Evolutionary conservation across 2,329 filamentous ascomycete genomes (phyloP).

Genomic region (Leptographium radiaticola): DNA sequence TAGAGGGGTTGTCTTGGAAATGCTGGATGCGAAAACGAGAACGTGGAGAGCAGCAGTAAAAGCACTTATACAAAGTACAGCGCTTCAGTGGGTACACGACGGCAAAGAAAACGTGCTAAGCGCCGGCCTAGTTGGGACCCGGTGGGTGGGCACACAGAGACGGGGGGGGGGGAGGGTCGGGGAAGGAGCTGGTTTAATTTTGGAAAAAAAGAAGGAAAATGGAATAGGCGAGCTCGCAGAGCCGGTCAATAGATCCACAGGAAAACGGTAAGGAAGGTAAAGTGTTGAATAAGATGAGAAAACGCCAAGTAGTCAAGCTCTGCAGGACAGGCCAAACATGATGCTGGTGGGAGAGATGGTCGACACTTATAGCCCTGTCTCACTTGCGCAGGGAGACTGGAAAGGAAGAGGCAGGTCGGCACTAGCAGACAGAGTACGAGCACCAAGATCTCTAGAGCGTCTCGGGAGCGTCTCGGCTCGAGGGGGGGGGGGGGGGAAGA

Average conservation of each 20-base stretch:
- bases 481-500: too few relatives aligned
- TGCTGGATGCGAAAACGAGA: neutral
- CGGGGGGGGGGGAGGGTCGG: too few relatives aligned
- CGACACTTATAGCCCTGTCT: neutral
- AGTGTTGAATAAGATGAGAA: neutral
- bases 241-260: neutral
- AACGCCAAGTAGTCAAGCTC: neutral
- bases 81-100: neutral
- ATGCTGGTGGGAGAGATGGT: neutral
- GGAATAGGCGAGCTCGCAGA: neutral
- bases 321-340: neutral
- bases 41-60: neutral
- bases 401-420: neutral
- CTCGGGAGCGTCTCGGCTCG: too few relatives aligned
- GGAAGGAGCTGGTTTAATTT: neutral
- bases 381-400: neutral
- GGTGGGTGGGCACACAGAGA: neutral
- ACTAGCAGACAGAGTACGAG: neutral
- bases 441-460: too few relatives aligned
- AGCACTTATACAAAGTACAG: neutral
- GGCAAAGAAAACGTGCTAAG: slow-evolving; percentile 2
- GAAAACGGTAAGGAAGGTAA: neutral
- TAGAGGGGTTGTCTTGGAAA: neutral
- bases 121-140: slow-evolving; percentile 3
- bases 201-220: neutral